Evolutionary conservation across 2,329 filamentous ascomycete species (phyloP), one percentile per base, ranked within the genome.

Genomic region (Colletotrichum filicis): DNA sequence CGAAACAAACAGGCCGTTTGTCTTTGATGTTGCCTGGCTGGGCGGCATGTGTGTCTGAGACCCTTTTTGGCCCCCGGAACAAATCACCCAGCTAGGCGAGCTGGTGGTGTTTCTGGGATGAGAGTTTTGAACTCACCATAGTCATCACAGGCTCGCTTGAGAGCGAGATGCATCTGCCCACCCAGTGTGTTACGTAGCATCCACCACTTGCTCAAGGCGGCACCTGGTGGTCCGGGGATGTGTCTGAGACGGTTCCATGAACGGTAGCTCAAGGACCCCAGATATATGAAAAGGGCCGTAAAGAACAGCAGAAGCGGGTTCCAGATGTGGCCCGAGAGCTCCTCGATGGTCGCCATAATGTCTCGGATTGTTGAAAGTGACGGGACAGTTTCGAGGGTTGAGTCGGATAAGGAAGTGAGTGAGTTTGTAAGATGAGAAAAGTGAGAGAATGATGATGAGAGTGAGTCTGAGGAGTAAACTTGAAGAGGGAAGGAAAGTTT

Each of bases 211-310:
- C 79, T 82, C 59, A 82, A 76, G 16, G 77, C 77, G 12, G 79
- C 80, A 74, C 78, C 77, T 66, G 80, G 79, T 1, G 82, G 82
- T 0, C 81, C 82, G 0, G 80, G 81, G 26, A 83, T 71, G 65
- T 83, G 80, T 8, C 78, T 80, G 37, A 83, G 76, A 52, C 79
- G 80, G 66, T 79, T 76, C 80, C 81, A 82, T n/a, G 62, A 72
- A 46, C 68, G 68, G 68, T 75, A 75, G 52, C 55, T 72, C 73
- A 74, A 56, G 32, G 57, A 62, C 6, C 58, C 65, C 24, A 74
- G 55, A 69, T 64, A 59, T 37, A 75, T 52, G 37, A 75, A 28
- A 37, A 74, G 28, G 26, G 60, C 63, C 28, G 64, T 49, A 46
- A 66, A 16, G 19, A 74, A 32, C 37, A 71, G 49, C 37, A 60